A percentile compares a stretch with the other conserved stretches of the same genome.
Conservation (phyloP, 192 early-diverging fungal species). For the Phycomyces blakesleeanus region DNA sequence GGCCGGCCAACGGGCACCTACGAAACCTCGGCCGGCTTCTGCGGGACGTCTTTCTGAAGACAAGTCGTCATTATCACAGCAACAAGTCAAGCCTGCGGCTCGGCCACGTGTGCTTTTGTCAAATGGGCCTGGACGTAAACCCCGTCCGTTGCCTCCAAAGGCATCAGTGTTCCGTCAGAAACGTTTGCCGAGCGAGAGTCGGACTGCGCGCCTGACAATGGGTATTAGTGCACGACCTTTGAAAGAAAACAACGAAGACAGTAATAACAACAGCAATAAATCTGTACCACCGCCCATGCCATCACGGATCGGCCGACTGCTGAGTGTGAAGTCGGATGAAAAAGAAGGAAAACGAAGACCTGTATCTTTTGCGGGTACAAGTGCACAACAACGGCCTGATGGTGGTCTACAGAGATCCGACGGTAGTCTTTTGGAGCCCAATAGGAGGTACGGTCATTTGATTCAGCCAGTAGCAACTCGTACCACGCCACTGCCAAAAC, state of each 20-base stretch:
- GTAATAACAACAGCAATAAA: constrained; percentile 1
- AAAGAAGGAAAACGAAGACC: constrained; percentile 13
- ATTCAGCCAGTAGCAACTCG: background rate
- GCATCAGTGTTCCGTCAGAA: constrained; percentile 18
- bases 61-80: background rate
- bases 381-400: background rate
- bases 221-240: constrained; percentile 18
- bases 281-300: background rate
- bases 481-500: constrained; percentile 3
- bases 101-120: background rate
- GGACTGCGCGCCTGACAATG: constrained; percentile 25
- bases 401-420: background rate
- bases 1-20: background rate
- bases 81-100: background rate
- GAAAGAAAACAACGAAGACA: background rate
- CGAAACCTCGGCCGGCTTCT: constrained; percentile 1
- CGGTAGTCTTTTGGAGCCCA: background rate
- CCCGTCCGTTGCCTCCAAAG: constrained; percentile 9
- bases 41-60: background rate
- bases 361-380: constrained; percentile 5
- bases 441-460: background rate
- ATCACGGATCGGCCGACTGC: background rate
- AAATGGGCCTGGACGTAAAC: constrained; percentile 1
- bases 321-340: background rate
- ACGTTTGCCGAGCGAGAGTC: constrained; percentile 15